phyloP scores from a whole-genome alignment of 2,329 filamentous ascomycete genomes.

The Aspergillus tamarii region DNA sequence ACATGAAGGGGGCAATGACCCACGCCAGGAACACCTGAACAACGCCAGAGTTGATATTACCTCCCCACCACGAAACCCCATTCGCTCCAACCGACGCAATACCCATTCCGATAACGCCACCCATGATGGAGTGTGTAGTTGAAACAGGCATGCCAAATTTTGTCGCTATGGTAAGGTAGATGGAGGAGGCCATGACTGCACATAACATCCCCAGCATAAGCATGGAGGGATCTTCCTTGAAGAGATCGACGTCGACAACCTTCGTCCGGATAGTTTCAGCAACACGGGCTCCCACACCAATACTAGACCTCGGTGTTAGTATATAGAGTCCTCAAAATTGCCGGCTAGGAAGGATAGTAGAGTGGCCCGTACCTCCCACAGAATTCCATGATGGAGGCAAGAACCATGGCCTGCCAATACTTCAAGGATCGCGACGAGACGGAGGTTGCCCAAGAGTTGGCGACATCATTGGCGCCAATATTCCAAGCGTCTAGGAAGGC shows the following conservation, averaged over 20 bases:
- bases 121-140: constrained; percentile 25
- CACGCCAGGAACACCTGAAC: constrained; percentile 26
- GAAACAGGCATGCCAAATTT: constrained; percentile 23
- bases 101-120: constrained; percentile 24
- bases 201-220: constrained; percentile 26
- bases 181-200: constrained; percentile 18
- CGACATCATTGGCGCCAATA: constrained; percentile 26
- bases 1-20: constrained; percentile 23
- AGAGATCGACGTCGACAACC: constrained; percentile 17
- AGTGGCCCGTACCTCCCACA: constrained; percentile 14
- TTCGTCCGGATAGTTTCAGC: constrained; percentile 25
- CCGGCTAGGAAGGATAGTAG: background rate
- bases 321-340: background rate
- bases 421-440: constrained; percentile 24
- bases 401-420: constrained; percentile 24
- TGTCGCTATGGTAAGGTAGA: constrained; percentile 22
- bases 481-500: constrained; percentile 26
- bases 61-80: constrained; percentile 22
- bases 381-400: constrained; percentile 23
- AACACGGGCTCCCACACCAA: constrained; percentile 22
- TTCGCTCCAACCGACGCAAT: constrained; percentile 19
- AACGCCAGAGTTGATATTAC: constrained; percentile 23
- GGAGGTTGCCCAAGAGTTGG: constrained; percentile 26
- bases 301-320: constrained; percentile 6
- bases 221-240: constrained; percentile 13